Base-by-base conservation (phyloP, 1,284 basidiomycete genomes). In the Boletus semigastroideus region DNA sequence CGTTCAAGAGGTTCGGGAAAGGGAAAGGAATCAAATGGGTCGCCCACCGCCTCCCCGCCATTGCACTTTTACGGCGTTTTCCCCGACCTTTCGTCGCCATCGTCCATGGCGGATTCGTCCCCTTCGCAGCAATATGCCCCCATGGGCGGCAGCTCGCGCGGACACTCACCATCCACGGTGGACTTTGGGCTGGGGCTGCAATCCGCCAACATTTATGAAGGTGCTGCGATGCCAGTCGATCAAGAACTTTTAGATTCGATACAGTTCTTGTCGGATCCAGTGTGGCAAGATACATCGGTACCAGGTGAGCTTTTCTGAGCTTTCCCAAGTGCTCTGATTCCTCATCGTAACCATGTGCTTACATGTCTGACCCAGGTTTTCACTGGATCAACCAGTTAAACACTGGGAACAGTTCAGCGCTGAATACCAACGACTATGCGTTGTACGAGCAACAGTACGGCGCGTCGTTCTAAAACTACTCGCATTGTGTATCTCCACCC, bases 171-270 rank as follows among this genome's bases (percentile, higher is more conserved):
- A 4, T 47, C 51, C 14, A 20, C 30, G 5, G 5, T 16, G 1
- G 57, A 56, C 13, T 1, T 59, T 0, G 53, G 53, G 8, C 42
- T 60, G 22, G 54, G 52, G n/a, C 50, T 61, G 3, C 76, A 75
- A 3, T 72, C 77, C 0, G 64, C 71, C 11, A 76, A 79, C 13
- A 74, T 78, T 53, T 80, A 81, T 70, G 73, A 77, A 31, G 43
- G 34, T 19, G 11, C 80, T 12, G 40, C 65, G 16, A 67, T 85
- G 52, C 76, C 78, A 4, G 82, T 82, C 56, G 83, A 86, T 55
- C 69, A 72, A 11, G 82, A 84, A 44, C 74, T 87, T 31, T 58
- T 87, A 58, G 77, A 82, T 51, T 81, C 80, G 16, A 80, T 86
- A 66, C 80, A 83, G 56, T 75, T 78, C 20, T 60, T 85, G 59